Percentiles rank a stretch among this genome's conserved stretches.
phyloP scores from a whole-genome alignment of 352 stramenopile genomes.

The Globisporangium spinosum region DNA sequence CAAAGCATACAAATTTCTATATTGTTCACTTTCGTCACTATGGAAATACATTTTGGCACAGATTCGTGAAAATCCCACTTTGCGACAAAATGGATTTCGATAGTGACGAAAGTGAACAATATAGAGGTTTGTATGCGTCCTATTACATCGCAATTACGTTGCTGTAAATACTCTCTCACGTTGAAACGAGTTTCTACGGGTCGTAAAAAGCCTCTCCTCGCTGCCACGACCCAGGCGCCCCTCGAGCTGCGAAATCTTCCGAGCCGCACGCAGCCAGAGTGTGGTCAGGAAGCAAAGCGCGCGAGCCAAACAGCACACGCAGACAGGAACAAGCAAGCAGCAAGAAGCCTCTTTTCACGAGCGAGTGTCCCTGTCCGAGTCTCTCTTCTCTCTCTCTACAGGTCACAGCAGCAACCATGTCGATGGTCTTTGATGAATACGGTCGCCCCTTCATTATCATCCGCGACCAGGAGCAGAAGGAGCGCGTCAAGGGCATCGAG shows the following conservation, averaged over 20 bases:
- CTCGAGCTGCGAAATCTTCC: not conserved
- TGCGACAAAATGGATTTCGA: too few species aligned
- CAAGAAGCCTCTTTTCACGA: not conserved
- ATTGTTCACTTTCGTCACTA: too few species aligned
- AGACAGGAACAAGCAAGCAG: not conserved
- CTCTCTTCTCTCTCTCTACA: not conserved
- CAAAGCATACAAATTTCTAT: too few species aligned
- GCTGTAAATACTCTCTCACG: not conserved
- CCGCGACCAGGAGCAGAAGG: conserved; percentile 97
- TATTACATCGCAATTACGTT: too few species aligned
- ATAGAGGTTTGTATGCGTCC: too few species aligned
- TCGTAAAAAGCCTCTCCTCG: not conserved
- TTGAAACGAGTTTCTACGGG: not conserved
- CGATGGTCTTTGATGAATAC: conserved; percentile 98
- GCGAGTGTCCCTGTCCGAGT: not conserved
- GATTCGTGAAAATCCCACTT: too few species aligned
- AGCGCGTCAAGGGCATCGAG: conserved; percentile 97
- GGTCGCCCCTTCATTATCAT: conserved; percentile 99
- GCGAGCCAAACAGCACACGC: not conserved
- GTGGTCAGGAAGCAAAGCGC: not conserved
- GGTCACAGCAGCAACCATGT: conserved; percentile 51
- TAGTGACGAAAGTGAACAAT: too few species aligned
- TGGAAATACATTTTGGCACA: too few species aligned
- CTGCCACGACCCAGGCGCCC: not conserved
- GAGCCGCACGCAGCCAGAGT: not conserved